These are phyloP conservation scores for Mortierella sp. DNA, from an alignment of 371 early-diverging fungal species.

Conservation along the genomic window DNA sequence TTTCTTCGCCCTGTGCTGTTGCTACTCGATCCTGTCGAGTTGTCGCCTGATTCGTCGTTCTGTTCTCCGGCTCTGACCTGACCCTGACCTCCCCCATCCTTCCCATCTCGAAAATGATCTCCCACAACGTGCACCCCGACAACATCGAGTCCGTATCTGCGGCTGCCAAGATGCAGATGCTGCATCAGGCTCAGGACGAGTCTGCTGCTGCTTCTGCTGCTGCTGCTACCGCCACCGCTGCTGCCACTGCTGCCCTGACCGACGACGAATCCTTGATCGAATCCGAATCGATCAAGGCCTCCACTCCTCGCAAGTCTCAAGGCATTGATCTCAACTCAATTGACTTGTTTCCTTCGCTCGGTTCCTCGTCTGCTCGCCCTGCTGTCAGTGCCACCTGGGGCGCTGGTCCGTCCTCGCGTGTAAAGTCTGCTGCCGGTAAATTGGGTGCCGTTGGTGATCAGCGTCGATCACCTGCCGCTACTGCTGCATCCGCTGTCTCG, in stretches of 20 bases:
- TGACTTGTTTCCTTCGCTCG: slow-evolving; percentile 78
- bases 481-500: slow-evolving; percentile 21
- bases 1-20: slow-evolving; percentile 8
- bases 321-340: slow-evolving; percentile 71
- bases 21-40: slow-evolving; percentile 25
- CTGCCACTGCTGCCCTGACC: slow-evolving; percentile 15
- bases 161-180: slow-evolving; percentile 39
- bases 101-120: slow-evolving; percentile 8
- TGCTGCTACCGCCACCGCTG: slow-evolving; percentile 33
- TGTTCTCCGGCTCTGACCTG: slow-evolving; percentile 35
- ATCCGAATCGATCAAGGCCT: slow-evolving; percentile 27
- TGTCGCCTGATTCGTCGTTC: slow-evolving; percentile 22
- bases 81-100: slow-evolving; percentile 11
- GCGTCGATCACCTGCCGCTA: slow-evolving; percentile 17
- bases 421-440: slow-evolving; percentile 58
- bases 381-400: slow-evolving; percentile 63
- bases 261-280: slow-evolving; percentile 20
- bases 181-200: slow-evolving; percentile 44
- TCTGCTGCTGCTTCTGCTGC: slow-evolving; percentile 36
- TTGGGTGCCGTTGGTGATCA: slow-evolving; percentile 54
- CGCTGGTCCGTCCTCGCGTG: slow-evolving; percentile 61
- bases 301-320: slow-evolving; percentile 41
- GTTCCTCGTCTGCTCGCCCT: slow-evolving; percentile 61
- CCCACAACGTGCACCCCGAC: slow-evolving; percentile 38
- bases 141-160: slow-evolving; percentile 28